A percentile compares a stretch with the other conserved stretches of the same genome.
phyloP scores from a whole-genome alignment of 139 green algal species.

The Coelastrella sp. region DNA sequence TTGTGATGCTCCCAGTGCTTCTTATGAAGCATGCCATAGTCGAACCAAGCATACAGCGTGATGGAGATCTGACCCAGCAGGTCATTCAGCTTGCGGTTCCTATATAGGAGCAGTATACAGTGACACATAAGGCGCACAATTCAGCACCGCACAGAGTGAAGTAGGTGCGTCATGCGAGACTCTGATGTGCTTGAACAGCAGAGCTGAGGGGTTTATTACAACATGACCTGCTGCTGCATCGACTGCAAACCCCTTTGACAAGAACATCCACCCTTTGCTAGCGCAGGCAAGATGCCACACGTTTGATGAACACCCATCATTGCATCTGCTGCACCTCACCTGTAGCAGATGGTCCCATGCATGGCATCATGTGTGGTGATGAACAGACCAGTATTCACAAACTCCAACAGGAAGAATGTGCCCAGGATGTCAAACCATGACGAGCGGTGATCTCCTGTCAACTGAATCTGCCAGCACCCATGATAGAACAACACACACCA shows the following conservation, averaged over 20 bases:
- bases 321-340: not conserved
- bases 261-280: too few species aligned
- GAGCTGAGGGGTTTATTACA: too few species aligned
- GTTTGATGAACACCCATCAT: too few species aligned
- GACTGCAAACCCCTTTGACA: too few species aligned
- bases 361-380: conserved; percentile 71
- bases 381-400: conserved; percentile 63
- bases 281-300: too few species aligned
- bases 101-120: too few species aligned
- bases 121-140: too few species aligned
- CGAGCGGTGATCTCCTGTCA: conserved; percentile 7
- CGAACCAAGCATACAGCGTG: conserved; percentile 58
- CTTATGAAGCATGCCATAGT: conserved; percentile 44
- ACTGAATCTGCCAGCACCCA: conserved; percentile 48
- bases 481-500: conserved; percentile 58
- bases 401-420: conserved; percentile 60
- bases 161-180: too few species aligned
- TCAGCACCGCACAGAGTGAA: too few species aligned
- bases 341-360: conserved; percentile 60
- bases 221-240: too few species aligned
- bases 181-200: too few species aligned
- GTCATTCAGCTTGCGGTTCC: conserved; percentile 57
- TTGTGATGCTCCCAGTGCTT: conserved; percentile 70
- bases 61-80: conserved; percentile 54
- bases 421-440: conserved; percentile 39